Evolutionary conservation across 1,284 basidiomycete species (phyloP), one percentile per base, ranked within the genome.

Genomic region (Ustilago nuda): DNA sequence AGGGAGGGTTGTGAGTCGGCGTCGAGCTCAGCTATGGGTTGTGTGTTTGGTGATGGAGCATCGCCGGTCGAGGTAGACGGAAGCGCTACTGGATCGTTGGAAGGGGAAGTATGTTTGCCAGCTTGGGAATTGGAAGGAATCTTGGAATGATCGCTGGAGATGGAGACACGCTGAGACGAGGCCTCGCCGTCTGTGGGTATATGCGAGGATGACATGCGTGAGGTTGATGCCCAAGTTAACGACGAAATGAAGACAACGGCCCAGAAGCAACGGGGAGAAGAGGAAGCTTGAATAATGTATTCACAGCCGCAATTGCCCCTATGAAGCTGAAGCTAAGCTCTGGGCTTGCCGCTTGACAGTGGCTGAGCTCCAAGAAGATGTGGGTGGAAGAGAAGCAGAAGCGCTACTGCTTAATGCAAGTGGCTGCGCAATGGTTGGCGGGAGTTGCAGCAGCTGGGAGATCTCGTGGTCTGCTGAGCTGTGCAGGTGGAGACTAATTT

Each of bases 61-160:
- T 66, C 32, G 43, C 41, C 43, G 43, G n/a, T 45, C 19, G 43
- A 45, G 43, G 43, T 41, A 0, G 36, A 37, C 1, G 62, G 55
- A 33, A 66, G 58, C 8, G 64, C 36, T 36, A 56, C 27, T 46
- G 62, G 56, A 13, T 60, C 46, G 45, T 59, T 36, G 48, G 58
- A 56, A 8, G 57, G 55, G n/a, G 59, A 55, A 35, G 66, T 52
- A 17, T 59, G 46, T 2, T 41, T 45, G 19, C 59, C 59, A 43
- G 61, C 48, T 4, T 53, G 64, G 13, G 70, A 65, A 61, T 72
- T 64, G n/a, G 53, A 72, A 30, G 70, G 70, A 19, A 72, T 67
- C 48, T 72, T 57, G 61, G 64, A 72, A 61, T 64, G 57, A 53
- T 72, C 61, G 70, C 64, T 67, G n/a, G 65, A 66, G 54, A 62